Conservation (phyloP, 495 filamentous ascomycete genomes). For the Podospora pseudoanserina region DNA sequence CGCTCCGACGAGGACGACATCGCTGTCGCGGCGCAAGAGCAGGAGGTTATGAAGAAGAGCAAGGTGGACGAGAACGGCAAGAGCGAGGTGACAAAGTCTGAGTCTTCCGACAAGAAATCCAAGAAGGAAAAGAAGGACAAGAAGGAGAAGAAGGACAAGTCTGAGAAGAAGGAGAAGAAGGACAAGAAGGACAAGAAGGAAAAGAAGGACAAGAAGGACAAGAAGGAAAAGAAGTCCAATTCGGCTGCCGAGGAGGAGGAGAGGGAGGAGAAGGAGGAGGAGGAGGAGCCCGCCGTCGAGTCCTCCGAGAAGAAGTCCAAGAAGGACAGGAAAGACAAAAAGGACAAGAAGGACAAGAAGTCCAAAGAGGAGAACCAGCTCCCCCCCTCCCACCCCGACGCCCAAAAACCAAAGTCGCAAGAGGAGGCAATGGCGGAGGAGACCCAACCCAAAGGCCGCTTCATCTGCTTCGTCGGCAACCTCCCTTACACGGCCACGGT, state of each 20-base stretch:
- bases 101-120: constrained; percentile 35
- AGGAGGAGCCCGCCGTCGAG: constrained; percentile 19
- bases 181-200: constrained; percentile 22
- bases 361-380: constrained; percentile 23
- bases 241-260: constrained; percentile 15
- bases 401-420: constrained; percentile 18
- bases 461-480: constrained; percentile 89
- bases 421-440: constrained; percentile 29
- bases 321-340: constrained; percentile 31
- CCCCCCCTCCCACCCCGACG: constrained; percentile 10
- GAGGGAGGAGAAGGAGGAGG: constrained; percentile 4
- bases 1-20: constrained; percentile 34
- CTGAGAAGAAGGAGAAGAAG: constrained; percentile 38
- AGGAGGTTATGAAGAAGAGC: constrained; percentile 34
- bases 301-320: constrained; percentile 26
- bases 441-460: constrained; percentile 45
- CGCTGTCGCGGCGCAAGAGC: constrained; percentile 14
- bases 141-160: constrained; percentile 44
- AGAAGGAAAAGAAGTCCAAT: constrained; percentile 44
- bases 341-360: constrained; percentile 20
- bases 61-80: constrained; percentile 32
- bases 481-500: constrained; percentile 79
- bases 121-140: constrained; percentile 38
- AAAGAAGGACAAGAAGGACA: constrained; percentile 36
- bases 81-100: constrained; percentile 41